Evolutionary conservation across 2,329 filamentous ascomycete species (phyloP).

Genomic region (Amesomyces nigricolor): DNA sequence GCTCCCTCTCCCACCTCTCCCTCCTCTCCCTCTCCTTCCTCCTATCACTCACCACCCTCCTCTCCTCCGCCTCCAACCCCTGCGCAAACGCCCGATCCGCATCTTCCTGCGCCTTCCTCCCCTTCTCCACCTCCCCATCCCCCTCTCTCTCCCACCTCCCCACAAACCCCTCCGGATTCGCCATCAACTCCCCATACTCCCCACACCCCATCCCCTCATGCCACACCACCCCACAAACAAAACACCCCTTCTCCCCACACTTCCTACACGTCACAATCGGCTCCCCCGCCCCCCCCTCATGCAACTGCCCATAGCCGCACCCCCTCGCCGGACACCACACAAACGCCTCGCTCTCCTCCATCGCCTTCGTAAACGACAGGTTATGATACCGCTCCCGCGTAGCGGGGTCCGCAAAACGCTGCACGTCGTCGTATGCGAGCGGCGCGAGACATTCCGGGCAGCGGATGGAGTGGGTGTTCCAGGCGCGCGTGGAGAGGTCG

Average conservation of each 20-base stretch:
- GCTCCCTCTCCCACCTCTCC: slow-evolving; percentile 22
- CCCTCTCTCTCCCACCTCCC: slow-evolving; percentile 37
- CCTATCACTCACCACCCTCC: not conserved
- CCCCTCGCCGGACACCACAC: slow-evolving; percentile 45
- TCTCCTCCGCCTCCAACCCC: slow-evolving; percentile 30
- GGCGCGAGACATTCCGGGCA: slow-evolving; percentile 47
- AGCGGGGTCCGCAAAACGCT: slow-evolving; percentile 38
- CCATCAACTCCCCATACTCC: slow-evolving; percentile 38
- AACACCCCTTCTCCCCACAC: slow-evolving; percentile 39
- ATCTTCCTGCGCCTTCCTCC: slow-evolving; percentile 44
- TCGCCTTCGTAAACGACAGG: slow-evolving; percentile 38
- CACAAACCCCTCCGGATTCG: slow-evolving; percentile 36
- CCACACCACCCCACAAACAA: slow-evolving; percentile 38
- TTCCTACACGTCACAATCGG: slow-evolving; percentile 39
- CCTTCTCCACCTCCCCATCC: slow-evolving; percentile 38
- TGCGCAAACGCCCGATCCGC: slow-evolving; percentile 36
- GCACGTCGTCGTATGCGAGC: slow-evolving; percentile 42
- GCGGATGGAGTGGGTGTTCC: slow-evolving; percentile 38
- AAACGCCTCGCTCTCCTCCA: slow-evolving; percentile 42
- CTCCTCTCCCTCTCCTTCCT: slow-evolving; percentile 25
- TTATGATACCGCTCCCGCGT: slow-evolving; percentile 42
- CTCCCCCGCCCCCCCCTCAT: slow-evolving; percentile 35
- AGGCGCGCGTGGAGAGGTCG: slow-evolving; percentile 33
- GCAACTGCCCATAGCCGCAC: slow-evolving; percentile 49
- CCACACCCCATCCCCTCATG: slow-evolving; percentile 38